A percentile compares a stretch with the other conserved stretches of the same genome.
Conservation (phyloP, 2,329 filamentous ascomycete genomes). For the Cercospora janseana region DNA sequence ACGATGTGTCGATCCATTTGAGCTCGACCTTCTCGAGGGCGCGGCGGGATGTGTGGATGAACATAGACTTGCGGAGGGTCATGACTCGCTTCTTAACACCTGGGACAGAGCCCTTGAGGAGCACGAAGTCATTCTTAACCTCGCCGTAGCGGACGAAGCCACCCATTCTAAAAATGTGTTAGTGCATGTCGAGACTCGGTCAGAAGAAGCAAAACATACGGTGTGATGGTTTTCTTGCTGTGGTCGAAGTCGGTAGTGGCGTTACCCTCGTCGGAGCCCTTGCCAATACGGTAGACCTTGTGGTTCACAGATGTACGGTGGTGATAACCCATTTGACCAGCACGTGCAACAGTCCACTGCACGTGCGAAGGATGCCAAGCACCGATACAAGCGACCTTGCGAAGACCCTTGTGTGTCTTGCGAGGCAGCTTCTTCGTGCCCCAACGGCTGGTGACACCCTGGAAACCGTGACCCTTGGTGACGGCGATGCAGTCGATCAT, state of each 20-base stretch:
- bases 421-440: conserved; percentile 99
- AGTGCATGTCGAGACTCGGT: conserved; percentile 28
- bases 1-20: conserved; percentile 99
- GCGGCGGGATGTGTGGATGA: conserved; percentile 90
- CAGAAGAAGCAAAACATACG: conserved; percentile 65
- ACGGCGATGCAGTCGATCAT: conserved; percentile 99
- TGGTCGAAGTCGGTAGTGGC: conserved; percentile 93
- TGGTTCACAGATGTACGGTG: conserved; percentile 99
- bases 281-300: conserved; percentile 99
- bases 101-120: conserved; percentile 96
- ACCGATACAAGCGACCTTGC: conserved; percentile 99
- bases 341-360: conserved; percentile 99
- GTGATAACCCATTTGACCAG: conserved; percentile 99
- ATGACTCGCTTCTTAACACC: conserved; percentile 99
- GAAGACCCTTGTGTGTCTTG: conserved; percentile 99
- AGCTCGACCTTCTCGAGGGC: conserved; percentile 98
- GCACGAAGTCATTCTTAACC: conserved; percentile 98
- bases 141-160: conserved; percentile 99
- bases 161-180: conserved; percentile 69
- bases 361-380: conserved; percentile 99
- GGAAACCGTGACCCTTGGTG: conserved; percentile 99
- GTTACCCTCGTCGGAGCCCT: conserved; percentile 85
- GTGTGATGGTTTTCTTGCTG: conserved; percentile 99
- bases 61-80: conserved; percentile 98
- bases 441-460: conserved; percentile 96